Base-by-base conservation (phyloP, 495 filamentous ascomycete genomes). In the Stereocaulon alpinum region DNA sequence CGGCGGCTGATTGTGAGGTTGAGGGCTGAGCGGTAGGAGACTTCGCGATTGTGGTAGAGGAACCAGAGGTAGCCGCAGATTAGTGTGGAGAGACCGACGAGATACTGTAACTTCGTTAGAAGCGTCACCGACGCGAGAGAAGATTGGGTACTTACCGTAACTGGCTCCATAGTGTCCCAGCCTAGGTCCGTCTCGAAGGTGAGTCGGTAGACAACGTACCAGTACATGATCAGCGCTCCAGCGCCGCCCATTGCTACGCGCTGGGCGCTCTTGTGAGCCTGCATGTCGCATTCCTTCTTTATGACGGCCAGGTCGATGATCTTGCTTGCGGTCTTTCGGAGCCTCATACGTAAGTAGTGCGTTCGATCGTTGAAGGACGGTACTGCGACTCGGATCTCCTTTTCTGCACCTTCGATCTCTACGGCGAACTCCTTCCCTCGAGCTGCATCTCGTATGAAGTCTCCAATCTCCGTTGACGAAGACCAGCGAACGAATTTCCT, bases 11-110 rank as follows among this genome's bases (percentile, higher is more conserved):
- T 85, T 2, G 91, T 95, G 59, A 91, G 80, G 66, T 93, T 93
- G 67, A 95, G 79, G 24, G 89, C 89, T 6, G 85, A 83, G 60
- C 85, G 83, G 72, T 95, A 95, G 44, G 80, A 86, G 20, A 95
- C 85, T 72, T 95, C 90, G 45, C 88, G 83, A 71, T 91, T 95
- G 69, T 94, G 86, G 70, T 91, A 95, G 12, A 97, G 77, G 66
- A 96, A 96, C 86, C 90, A 96, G 62, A 94, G 73, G 64, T 96
- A 97, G 29, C 89, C 90, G 41, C 84, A 82, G 75, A 97, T 93
- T 68, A 95, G 79, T 17, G 86, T 89, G 7, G 82, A 81, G 61
- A 95, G 76, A 14, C 88, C 89, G 12, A 87, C 88, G 41, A 95
- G 80, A 66, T 95, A 95, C 52, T 74, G 43, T n/a, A 50, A 15